phyloP scores from a whole-genome alignment of 1,139 yeast genomes.

The Geotrichum fermentans region DNA sequence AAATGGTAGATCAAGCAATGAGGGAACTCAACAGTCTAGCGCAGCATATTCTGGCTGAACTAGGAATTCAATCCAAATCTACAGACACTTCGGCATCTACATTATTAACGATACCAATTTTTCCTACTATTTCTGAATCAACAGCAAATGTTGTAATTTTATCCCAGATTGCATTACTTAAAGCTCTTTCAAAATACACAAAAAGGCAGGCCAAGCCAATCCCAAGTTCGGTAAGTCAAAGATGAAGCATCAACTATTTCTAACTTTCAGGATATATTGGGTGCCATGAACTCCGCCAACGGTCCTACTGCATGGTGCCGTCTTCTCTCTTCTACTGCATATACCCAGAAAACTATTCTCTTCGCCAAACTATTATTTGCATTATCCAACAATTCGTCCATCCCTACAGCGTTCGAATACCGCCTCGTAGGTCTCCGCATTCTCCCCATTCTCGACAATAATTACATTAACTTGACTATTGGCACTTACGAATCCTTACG shows the following conservation, averaged over 20 bases:
- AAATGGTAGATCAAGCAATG: constrained; percentile 23
- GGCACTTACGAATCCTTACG: constrained; percentile 22
- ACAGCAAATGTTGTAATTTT: constrained; percentile 21
- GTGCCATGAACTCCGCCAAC: constrained; percentile 5
- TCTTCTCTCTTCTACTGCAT: constrained; percentile 11
- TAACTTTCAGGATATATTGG: constrained; percentile 11
- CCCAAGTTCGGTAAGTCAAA: constrained; percentile 20
- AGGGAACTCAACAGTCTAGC: constrained; percentile 18
- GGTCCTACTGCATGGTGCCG: constrained; percentile 23
- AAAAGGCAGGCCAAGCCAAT: constrained; percentile 20
- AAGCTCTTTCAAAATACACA: constrained; percentile 20
- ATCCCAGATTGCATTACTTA: constrained; percentile 22
- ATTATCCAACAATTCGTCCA: constrained; percentile 22
- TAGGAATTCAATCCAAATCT: not conserved
- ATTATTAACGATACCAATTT: constrained; percentile 1
- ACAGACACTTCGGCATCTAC: not conserved
- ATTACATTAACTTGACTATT: constrained; percentile 19
- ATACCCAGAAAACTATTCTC: constrained; percentile 17
- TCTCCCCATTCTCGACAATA: constrained; percentile 19
- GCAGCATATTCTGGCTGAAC: not conserved
- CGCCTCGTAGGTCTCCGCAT: constrained; percentile 21
- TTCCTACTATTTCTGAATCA: constrained; percentile 4
- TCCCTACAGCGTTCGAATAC: constrained; percentile 22
- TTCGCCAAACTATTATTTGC: constrained; percentile 23
- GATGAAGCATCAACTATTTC: too few species aligned